These are phyloP conservation scores for Domatiomyces globalis DNA, from an alignment of 2,329 filamentous ascomycete species.

Conservation along the genomic window DNA sequence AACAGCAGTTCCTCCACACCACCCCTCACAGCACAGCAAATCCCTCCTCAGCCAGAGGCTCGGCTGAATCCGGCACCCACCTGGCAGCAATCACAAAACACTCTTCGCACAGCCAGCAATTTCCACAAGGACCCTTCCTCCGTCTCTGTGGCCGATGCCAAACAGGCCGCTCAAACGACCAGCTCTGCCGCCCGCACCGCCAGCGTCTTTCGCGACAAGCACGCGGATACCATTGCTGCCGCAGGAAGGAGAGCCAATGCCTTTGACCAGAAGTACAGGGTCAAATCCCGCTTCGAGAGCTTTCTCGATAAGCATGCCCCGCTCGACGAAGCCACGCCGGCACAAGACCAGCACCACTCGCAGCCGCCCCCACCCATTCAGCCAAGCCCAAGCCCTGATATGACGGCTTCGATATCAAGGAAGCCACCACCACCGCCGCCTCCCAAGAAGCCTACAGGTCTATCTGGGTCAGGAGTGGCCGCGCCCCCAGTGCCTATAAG, in stretches of 20 bases:
- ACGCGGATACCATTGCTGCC: slow-evolving; percentile 52
- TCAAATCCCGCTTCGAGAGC: slow-evolving; percentile 37
- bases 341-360: slow-evolving; percentile 12
- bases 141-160: slow-evolving; percentile 46
- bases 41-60: slow-evolving; percentile 8
- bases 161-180: slow-evolving; percentile 44
- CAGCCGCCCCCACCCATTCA: slow-evolving; percentile 10
- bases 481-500: slow-evolving; percentile 42
- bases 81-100: slow-evolving; percentile 31
- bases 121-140: slow-evolving; percentile 49
- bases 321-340: slow-evolving; percentile 12
- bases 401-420: slow-evolving; percentile 24
- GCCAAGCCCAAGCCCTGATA: slow-evolving; percentile 13
- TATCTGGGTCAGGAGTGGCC: slow-evolving; percentile 27
- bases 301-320: slow-evolving; percentile 30
- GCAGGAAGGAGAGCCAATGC: slow-evolving; percentile 44
- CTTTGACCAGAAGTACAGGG: slow-evolving; percentile 48
- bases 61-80: neutral
- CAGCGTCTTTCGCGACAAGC: slow-evolving; percentile 55
- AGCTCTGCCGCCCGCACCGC: slow-evolving; percentile 47
- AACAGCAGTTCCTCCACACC: slow-evolving; percentile 24
- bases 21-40: slow-evolving; percentile 1
- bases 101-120: slow-evolving; percentile 45
- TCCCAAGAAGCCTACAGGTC: slow-evolving; percentile 38
- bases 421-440: slow-evolving; percentile 45